Evolutionary conservation across 768 basidiomycete species (phyloP), one percentile per base, ranked within the genome.

Genomic region (Lactarius deliciosus): DNA sequence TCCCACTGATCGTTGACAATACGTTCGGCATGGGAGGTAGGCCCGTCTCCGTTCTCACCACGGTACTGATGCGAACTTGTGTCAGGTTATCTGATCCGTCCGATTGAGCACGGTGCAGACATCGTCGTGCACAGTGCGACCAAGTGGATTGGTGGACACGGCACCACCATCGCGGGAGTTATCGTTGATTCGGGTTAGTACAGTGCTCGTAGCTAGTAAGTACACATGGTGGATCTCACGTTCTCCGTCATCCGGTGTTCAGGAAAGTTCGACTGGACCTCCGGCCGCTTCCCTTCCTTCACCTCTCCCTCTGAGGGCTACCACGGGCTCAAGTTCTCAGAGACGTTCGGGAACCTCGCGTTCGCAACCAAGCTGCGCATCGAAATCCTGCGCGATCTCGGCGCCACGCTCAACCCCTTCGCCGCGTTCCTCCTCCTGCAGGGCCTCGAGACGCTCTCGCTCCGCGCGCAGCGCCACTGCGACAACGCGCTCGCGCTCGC

Each of bases 131-230:
- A 92, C 74, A 89, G 86, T 60, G 89, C 89, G 0, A 92, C 91
- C 0, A 92, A 94, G 72, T 94, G 91, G 92, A 91, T 92, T 41
- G 87, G 88, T 15, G 88, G 89, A 0, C 90, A 91, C 67, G 91
- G 92, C 38, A 92, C 87, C 0, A 89, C 88, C 30, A 90, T 94
- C 57, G 90, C 81, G 6, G 92, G 91, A 43, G 85, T 91, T 38
- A 78, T 94, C 66, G 76, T 93, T 60, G 90, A 92, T 74, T 82
- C 83, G 16, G 90, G 90, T 83, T 74, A 40, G 73, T 76, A 69
- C 32, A 47, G 61, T 11, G 30, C 55, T 11, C 22, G 20, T 20
- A 5, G 6, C 45, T 18, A n/a, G 36, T 3, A 56, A 18, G 10
- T 11, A 18, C 22, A 28, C 5, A 55, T 15, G 11, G 45, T 50